Evolutionary conservation across 2,329 filamentous ascomycete species (phyloP).

Genomic region (Macroventuria anomochaeta): DNA sequence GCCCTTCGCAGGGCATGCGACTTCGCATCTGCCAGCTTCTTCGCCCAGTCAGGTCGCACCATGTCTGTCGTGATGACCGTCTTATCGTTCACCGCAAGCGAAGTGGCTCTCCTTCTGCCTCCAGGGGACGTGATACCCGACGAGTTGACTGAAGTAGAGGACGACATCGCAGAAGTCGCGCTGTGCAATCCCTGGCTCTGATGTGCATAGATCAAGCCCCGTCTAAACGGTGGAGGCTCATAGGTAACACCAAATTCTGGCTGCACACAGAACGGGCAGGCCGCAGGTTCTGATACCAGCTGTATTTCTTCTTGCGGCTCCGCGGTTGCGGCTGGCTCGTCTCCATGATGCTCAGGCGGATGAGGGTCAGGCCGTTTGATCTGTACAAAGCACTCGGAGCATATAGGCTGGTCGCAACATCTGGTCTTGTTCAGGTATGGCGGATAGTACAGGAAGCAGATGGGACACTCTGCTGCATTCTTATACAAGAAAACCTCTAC

Average conservation of each 20-base stretch:
- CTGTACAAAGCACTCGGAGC: conserved; percentile 98
- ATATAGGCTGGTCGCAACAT: conserved; percentile 95
- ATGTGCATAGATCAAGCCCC: conserved; percentile 75
- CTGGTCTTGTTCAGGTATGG: conserved; percentile 92
- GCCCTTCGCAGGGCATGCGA: conserved; percentile 85
- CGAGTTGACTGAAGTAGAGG: conserved; percentile 78
- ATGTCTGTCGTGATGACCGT: conserved; percentile 91
- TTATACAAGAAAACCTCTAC: conserved; percentile 95
- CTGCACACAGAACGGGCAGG: conserved; percentile 94
- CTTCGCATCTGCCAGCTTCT: conserved; percentile 83
- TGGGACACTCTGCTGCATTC: conserved; percentile 86
- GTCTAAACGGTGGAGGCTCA: conserved; percentile 83
- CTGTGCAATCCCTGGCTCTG: conserved; percentile 60
- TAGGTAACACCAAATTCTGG: conserved; percentile 97
- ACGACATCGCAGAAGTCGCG: conserved; percentile 78
- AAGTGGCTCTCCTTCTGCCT: conserved; percentile 66
- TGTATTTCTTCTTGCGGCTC: conserved; percentile 62
- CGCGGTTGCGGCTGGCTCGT: conserved; percentile 48
- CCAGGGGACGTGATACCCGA: conserved; percentile 48
- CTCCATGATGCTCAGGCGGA: conserved; percentile 74
- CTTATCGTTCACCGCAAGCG: conserved; percentile 81
- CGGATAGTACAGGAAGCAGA: conserved; percentile 95
- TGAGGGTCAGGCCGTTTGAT: conserved; percentile 95
- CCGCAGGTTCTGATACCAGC: conserved; percentile 87
- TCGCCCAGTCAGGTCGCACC: conserved; percentile 92